A percentile compares a stretch with the other conserved stretches of the same genome.
Evolutionary conservation across 768 basidiomycete species (phyloP).

Genomic region (Antrodiella citrinella): DNA sequence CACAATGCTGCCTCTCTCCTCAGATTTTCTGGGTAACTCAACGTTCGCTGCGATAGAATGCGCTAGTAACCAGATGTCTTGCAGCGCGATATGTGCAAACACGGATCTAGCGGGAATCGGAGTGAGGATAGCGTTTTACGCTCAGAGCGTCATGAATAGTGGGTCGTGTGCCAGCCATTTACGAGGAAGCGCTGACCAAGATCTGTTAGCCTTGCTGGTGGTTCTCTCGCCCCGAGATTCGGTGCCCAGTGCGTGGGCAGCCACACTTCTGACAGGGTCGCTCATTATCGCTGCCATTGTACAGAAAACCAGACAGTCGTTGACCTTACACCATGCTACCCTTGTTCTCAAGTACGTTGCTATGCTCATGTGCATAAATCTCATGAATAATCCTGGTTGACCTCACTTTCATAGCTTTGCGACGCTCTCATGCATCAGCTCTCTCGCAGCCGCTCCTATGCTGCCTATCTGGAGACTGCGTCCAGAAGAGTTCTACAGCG

Average conservation of each 20-base stretch:
- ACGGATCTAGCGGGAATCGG: constrained; percentile 20
- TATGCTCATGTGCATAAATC: not conserved
- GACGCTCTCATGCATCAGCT: constrained; percentile 21
- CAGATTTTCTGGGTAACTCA: constrained; percentile 1
- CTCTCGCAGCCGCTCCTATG: constrained; percentile 19
- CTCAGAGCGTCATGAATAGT: constrained; percentile 20
- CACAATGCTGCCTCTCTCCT: not conserved
- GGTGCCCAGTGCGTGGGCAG: constrained; percentile 20
- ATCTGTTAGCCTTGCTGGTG: constrained; percentile 16
- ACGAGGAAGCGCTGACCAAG: not conserved
- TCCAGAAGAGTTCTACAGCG: constrained; percentile 11
- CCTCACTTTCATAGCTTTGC: constrained; percentile 8
- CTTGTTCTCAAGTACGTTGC: constrained; percentile 17
- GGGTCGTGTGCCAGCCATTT: constrained; percentile 3
- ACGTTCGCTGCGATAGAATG: constrained; percentile 5
- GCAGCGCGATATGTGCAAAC: constrained; percentile 16
- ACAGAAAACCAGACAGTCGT: constrained; percentile 11
- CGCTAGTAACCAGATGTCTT: not conserved
- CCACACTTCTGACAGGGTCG: constrained; percentile 17
- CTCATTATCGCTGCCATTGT: constrained; percentile 21
- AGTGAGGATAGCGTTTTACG: constrained; percentile 20
- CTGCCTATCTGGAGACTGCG: constrained; percentile 19
- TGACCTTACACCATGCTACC: constrained; percentile 20
- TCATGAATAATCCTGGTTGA: not conserved
- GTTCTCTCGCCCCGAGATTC: constrained; percentile 19